A percentile compares a stretch with the other conserved stretches of the same genome.
Evolutionary conservation across 2,329 filamentous ascomycete genomes (phyloP).

Genomic region (Knufia petricola): DNA sequence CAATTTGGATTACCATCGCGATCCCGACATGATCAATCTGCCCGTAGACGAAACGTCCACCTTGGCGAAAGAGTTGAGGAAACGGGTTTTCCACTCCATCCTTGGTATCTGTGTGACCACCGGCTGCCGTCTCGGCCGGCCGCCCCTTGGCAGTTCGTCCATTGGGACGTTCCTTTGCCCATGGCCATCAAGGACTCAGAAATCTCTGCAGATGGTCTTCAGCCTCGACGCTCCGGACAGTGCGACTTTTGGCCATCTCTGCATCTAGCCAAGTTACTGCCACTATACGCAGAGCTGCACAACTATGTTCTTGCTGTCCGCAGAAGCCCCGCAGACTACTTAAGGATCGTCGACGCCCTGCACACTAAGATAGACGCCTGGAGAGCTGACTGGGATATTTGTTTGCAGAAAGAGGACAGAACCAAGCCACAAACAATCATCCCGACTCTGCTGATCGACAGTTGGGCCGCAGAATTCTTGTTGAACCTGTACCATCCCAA

Average conservation of each 20-base stretch:
- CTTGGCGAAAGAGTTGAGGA: slow-evolving; percentile 67
- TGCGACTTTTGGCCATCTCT: slow-evolving; percentile 61
- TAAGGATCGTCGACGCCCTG: slow-evolving; percentile 52
- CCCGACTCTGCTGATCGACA: slow-evolving; percentile 40
- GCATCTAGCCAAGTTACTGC: slow-evolving; percentile 54
- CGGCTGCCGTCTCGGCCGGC: slow-evolving; percentile 64
- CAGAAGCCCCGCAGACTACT: slow-evolving; percentile 53
- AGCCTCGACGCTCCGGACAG: slow-evolving; percentile 44
- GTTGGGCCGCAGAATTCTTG: slow-evolving; percentile 40
- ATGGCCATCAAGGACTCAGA: slow-evolving; percentile 61
- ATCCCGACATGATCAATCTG: slow-evolving; percentile 49
- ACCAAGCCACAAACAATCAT: slow-evolving; percentile 32
- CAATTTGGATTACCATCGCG: slow-evolving; percentile 66
- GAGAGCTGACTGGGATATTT: slow-evolving; percentile 54
- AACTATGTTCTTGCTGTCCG: slow-evolving; percentile 64
- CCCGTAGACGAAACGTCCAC: slow-evolving; percentile 33
- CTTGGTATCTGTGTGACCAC: slow-evolving; percentile 58
- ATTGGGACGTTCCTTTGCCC: slow-evolving; percentile 67
- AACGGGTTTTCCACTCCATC: slow-evolving; percentile 68
- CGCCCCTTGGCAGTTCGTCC: slow-evolving; percentile 64
- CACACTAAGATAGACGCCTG: slow-evolving; percentile 56
- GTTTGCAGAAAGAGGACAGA: slow-evolving; percentile 25
- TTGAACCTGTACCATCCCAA: slow-evolving; percentile 46
- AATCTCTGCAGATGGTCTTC: slow-evolving; percentile 55
- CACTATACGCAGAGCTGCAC: slow-evolving; percentile 64